These are phyloP conservation scores for Candida caryicola DNA, from an alignment of 805 yeast species.

Conservation along the genomic window DNA sequence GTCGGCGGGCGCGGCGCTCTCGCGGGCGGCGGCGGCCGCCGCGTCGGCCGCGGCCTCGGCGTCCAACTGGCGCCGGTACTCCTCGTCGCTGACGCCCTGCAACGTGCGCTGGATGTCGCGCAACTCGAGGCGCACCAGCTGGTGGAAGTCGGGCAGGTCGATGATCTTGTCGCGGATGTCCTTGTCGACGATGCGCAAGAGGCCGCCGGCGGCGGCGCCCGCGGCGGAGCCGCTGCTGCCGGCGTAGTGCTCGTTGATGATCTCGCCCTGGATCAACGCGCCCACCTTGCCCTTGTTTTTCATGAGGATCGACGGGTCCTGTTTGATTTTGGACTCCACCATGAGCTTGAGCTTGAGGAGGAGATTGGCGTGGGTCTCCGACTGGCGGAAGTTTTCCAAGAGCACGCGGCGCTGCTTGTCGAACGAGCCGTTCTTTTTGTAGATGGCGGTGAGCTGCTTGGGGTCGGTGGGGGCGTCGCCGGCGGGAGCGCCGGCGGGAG, in stretches of 20 bases:
- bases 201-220: conserved; percentile 9
- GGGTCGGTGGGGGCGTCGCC: no score
- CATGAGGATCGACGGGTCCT: conserved; percentile 46
- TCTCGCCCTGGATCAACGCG: conserved; percentile 52
- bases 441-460: conserved; percentile 37
- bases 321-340: conserved; percentile 45
- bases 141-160: conserved; percentile 41
- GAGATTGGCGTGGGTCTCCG: conserved; percentile 41
- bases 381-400: conserved; percentile 41
- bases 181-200: conserved; percentile 41
- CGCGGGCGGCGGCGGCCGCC: conserved; percentile 12
- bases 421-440: conserved; percentile 49
- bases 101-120: conserved; percentile 30
- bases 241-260: conserved; percentile 29
- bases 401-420: conserved; percentile 44
- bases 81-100: conserved; percentile 40
- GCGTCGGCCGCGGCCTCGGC: conserved; percentile 14
- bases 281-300: conserved; percentile 51
- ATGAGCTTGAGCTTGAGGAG: conserved; percentile 38
- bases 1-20: conserved; percentile 9
- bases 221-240: conserved; percentile 7
- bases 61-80: conserved; percentile 29
- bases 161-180: conserved; percentile 44
- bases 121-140: conserved; percentile 28
- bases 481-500: no score